Percentiles rank a stretch among this genome's conserved stretches.
These are phyloP conservation scores for Pythium periplocum DNA, from an alignment of 352 stramenopile genomes.

Conservation along the genomic window DNA sequence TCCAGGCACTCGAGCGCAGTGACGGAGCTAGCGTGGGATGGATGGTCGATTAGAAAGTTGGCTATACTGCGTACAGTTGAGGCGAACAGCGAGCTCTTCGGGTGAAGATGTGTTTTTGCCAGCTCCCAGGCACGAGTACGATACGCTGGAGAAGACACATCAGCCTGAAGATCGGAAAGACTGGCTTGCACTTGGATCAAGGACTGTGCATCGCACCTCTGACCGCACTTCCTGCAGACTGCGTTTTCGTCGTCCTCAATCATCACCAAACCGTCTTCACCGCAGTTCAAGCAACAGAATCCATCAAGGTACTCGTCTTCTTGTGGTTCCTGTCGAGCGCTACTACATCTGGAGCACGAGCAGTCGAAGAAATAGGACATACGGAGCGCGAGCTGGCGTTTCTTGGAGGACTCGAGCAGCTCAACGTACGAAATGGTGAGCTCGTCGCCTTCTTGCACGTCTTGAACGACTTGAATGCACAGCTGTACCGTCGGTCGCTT, in stretches of 20 bases:
- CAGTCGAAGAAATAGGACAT: conserved; percentile 75
- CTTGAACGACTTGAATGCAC: conserved; percentile 38
- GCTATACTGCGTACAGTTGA: conserved; percentile 4
- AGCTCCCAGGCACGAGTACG: neutral
- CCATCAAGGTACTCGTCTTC: conserved; percentile 18
- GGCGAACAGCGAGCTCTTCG: conserved; percentile 8
- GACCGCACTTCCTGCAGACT: conserved; percentile 5
- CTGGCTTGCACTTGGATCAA: neutral
- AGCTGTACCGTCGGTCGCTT: conserved; percentile 25
- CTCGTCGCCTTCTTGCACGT: conserved; percentile 40
- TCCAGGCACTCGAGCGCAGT: conserved; percentile 9
- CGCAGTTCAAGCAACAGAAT: conserved; percentile 6
- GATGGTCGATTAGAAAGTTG: conserved; percentile 22
- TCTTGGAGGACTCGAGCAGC: conserved; percentile 41
- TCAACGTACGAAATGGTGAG: conserved; percentile 74
- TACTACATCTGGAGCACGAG: conserved; percentile 23
- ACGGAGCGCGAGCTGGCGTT: conserved; percentile 27
- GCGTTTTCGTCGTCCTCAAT: conserved; percentile 2
- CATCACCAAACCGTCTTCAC: conserved; percentile 1
- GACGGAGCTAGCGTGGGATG: neutral
- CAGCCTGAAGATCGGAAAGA: neutral
- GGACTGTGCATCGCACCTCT: neutral
- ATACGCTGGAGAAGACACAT: neutral
- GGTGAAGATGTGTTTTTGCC: conserved; percentile 9
- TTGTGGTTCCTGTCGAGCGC: neutral